These are phyloP conservation scores for Pythium phragmitis DNA, from an alignment of 352 stramenopile genomes.

Conservation along the genomic window DNA sequence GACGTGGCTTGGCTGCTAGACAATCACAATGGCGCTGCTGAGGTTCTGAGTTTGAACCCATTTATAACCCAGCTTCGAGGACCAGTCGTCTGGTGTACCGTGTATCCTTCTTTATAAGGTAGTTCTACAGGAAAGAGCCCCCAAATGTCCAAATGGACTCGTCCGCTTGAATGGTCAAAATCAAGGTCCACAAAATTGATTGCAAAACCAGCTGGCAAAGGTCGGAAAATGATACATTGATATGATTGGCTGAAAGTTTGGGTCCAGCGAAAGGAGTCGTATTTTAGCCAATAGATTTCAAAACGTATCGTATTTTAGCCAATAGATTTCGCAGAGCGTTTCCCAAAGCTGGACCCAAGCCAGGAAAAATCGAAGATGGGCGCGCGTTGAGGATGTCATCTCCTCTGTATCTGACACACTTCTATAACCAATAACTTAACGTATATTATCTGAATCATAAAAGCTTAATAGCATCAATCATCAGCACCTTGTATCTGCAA, in stretches of 20 bases:
- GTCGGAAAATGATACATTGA: slow-evolving; percentile 12
- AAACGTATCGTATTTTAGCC: too few species aligned
- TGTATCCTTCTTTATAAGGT: neutral
- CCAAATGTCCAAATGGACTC: slow-evolving; percentile 9
- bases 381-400: slow-evolving; percentile 5
- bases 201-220: neutral
- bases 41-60: slow-evolving; percentile 21
- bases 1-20: neutral
- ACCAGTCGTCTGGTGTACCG: slow-evolving; percentile 15
- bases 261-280: neutral
- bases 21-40: neutral
- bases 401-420: neutral
- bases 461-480: too few species aligned
- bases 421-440: neutral
- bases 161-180: neutral
- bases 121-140: neutral
- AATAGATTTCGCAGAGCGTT: too few species aligned
- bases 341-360: neutral
- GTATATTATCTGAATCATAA: slow-evolving; percentile 11
- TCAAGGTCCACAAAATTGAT: slow-evolving; percentile 3
- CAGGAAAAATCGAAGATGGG: slow-evolving; percentile 9
- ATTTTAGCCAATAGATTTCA: too few species aligned
- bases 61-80: slow-evolving; percentile 16
- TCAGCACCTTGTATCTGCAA: neutral
- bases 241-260: slow-evolving; percentile 20